Evolutionary conservation across 1,139 yeast genomes (phyloP), one percentile per base, ranked within the genome.

Genomic region (Tardiomyces digboiensis): DNA sequence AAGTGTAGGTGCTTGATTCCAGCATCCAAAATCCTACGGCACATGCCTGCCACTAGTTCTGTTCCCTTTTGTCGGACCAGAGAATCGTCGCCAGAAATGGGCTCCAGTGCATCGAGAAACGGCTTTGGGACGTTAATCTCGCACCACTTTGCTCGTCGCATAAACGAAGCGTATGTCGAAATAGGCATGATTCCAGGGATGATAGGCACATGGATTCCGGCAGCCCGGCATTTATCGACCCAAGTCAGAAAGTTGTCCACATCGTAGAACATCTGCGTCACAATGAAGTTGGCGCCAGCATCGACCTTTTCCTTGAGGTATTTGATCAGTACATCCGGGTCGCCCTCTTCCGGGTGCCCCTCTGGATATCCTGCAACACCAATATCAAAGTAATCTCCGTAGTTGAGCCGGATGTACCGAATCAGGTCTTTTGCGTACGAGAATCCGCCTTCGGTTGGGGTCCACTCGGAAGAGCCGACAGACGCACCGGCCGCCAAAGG

Each of bases 111-210:
- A 22, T 77, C 81, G 53, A 80, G 65, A 62, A 89, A 88, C 47
- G 76, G 75, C 52, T 74, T 74, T 4, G 98, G 98, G 51, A 91
- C 75, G 38, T 74, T 66, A 53, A 91, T 80, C 58, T 83, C 82
- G 45, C 95, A 87, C 98, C 97, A 91, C 48, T 79, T 81, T 14
- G 97, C 96, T 59, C 98, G 78, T 67, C 98, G 81, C 52, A 87
- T 66, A 60, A 91, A 91, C 3, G 96, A 80, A 33, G 94, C 86
- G 66, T 89, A 89, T 8, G 97, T 87, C 18, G 95, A 82, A 50
- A 91, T 89, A 19, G 98, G 98, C 98, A 91, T 91, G 64, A 91
- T 88, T 21, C 98, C 98, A 1, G 98, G 98, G 49, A 91, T 83
- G 54, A 91, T 85, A 37, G 97, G 97, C 45, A 85, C 79, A 40